Evolutionary conservation across 2,329 filamentous ascomycete genomes (phyloP).

Genomic region (Neoscytalidium dimidiatum): DNA sequence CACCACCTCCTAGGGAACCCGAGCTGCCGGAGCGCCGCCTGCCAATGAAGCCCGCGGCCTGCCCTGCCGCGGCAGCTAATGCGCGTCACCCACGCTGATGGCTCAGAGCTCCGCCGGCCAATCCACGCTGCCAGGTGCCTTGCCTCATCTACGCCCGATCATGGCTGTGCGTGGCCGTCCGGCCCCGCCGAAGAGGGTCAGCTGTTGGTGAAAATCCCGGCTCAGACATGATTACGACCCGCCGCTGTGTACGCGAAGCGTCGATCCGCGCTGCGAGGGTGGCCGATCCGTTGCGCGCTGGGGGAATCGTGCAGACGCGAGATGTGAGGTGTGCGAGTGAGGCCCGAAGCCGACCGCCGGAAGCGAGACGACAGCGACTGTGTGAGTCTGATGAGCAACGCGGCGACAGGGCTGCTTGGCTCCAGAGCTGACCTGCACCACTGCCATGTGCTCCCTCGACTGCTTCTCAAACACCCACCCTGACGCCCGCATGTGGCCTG

Average conservation of each 20-base stretch:
- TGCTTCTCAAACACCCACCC: not conserved
- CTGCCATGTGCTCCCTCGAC: too few species aligned
- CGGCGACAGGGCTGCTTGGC: not conserved
- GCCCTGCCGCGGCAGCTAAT: conserved; percentile 12
- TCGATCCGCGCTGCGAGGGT: not conserved
- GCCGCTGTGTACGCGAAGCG: not conserved
- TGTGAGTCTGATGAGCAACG: not conserved
- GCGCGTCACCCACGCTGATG: conserved; percentile 2
- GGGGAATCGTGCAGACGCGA: not conserved
- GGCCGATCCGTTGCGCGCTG: not conserved
- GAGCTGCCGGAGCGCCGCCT: not conserved
- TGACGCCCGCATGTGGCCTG: not conserved
- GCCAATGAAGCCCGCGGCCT: not conserved
- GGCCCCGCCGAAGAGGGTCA: conserved; percentile 7
- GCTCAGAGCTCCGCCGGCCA: not conserved
- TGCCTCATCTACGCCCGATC: not conserved
- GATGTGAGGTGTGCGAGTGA: not conserved
- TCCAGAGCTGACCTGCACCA: not conserved
- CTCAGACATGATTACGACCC: conserved; percentile 5
- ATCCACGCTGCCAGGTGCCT: conserved; percentile 7
- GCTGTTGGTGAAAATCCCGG: not conserved
- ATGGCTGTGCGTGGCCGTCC: conserved; percentile 14
- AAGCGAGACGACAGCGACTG: not conserved
- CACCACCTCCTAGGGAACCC: not conserved
- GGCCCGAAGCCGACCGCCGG: not conserved